Evolutionary conservation across 2,329 filamentous ascomycete genomes (phyloP).

Genomic region (Aspergillus hiratsukae): DNA sequence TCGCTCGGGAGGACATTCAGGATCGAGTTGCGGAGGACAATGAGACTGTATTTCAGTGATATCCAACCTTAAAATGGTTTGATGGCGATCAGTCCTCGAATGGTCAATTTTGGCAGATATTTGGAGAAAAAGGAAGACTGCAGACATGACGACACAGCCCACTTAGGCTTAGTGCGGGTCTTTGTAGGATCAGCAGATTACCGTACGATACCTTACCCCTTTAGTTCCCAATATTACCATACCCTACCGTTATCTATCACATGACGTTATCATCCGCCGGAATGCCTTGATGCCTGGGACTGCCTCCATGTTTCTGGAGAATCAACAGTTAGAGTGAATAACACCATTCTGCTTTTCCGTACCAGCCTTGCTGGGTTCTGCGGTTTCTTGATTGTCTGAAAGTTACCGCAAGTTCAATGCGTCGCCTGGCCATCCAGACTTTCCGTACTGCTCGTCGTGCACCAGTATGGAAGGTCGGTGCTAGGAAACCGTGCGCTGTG

Average conservation of each 20-base stretch:
- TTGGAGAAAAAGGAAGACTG: not conserved
- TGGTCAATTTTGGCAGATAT: not conserved
- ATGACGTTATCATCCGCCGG: not conserved
- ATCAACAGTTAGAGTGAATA: not conserved
- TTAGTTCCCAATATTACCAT: constrained; percentile 4
- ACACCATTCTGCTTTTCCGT: not conserved
- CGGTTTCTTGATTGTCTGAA: constrained; percentile 3
- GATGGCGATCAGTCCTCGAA: not conserved
- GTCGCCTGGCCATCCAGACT: constrained; percentile 43
- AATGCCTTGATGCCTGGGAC: constrained; percentile 5
- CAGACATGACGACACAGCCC: constrained; percentile 31
- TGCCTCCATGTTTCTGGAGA: not conserved
- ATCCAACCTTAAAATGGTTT: not conserved
- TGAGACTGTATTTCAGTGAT: not conserved
- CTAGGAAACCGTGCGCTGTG: constrained; percentile 32
- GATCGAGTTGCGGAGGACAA: not conserved
- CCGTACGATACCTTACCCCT: not conserved
- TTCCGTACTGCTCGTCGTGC: constrained; percentile 45
- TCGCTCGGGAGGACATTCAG: constrained; percentile 61
- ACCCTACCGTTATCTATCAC: not conserved
- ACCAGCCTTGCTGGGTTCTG: constrained; percentile 8
- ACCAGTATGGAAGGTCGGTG: constrained; percentile 40
- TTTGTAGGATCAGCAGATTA: not conserved
- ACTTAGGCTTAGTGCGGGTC: constrained; percentile 20
- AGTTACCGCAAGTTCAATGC: constrained; percentile 36